Percentiles rank a stretch among this genome's conserved stretches.
These are phyloP conservation scores for Corchorus capsularis DNA, from an alignment of 345 rosid genomes.

Conservation along the genomic window DNA sequence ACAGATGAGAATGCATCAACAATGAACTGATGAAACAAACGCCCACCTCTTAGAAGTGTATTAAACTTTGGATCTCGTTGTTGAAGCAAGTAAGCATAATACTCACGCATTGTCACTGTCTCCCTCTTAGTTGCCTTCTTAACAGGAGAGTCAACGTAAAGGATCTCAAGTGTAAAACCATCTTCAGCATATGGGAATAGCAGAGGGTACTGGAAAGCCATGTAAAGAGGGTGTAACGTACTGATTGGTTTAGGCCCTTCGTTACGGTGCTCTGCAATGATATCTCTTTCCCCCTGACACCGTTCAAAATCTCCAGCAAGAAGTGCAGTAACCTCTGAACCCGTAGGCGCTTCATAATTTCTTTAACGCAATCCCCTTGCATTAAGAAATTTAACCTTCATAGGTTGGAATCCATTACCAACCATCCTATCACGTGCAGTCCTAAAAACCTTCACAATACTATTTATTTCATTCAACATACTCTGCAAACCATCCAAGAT, in stretches of 20 bases:
- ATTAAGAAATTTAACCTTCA: too few species aligned
- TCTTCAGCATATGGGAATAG: not conserved
- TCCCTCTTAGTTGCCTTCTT: not conserved
- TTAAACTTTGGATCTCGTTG: not conserved
- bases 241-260: not conserved
- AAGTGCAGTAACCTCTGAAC: too few species aligned
- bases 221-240: not conserved
- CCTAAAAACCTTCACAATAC: too few species aligned
- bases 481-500: too few species aligned
- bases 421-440: too few species aligned
- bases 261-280: too few species aligned
- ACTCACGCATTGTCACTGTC: not conserved
- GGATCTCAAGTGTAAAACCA: not conserved
- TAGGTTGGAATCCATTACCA: too few species aligned
- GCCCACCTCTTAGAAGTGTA: not conserved
- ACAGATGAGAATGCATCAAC: conserved; percentile 12
- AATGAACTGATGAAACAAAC: not conserved
- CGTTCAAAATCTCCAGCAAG: not conserved
- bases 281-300: too few species aligned
- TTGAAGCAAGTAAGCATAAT: not conserved
- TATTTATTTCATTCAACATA: too few species aligned
- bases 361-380: too few species aligned
- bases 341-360: too few species aligned
- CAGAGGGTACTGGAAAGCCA: not conserved
- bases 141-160: not conserved